Evolutionary conservation across 129 eudicot genomes (phyloP).

Genomic region (Escallonia herrerae): DNA sequence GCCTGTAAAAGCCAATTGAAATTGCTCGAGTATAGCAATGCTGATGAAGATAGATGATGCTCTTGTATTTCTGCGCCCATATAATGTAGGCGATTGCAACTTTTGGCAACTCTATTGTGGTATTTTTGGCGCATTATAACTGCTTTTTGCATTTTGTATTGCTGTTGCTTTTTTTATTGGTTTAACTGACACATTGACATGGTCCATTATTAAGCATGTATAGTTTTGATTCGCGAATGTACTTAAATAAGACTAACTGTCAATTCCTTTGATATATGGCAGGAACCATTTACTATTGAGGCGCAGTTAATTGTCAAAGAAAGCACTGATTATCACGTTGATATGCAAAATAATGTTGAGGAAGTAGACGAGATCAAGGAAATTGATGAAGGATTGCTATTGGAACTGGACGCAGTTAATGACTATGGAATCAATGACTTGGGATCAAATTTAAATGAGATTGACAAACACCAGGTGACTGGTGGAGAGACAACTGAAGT

Average conservation of each 20-base stretch:
- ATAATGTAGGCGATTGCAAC: too few species aligned
- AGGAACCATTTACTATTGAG: slow-evolving; percentile 21
- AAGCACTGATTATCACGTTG: slow-evolving; percentile 8
- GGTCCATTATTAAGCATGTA: background rate
- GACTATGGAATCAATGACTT: slow-evolving; percentile 44
- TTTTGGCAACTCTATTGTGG: too few species aligned
- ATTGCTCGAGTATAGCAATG: too few species aligned
- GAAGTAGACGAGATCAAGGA: slow-evolving; percentile 47
- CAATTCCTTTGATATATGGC: background rate
- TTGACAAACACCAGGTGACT: slow-evolving; percentile 12
- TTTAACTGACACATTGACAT: background rate
- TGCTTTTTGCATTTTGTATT: too few species aligned
- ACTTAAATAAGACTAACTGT: background rate
- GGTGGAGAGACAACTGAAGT: background rate
- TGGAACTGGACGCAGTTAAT: slow-evolving; percentile 70
- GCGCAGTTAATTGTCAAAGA: slow-evolving; percentile 13
- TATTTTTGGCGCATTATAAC: too few species aligned
- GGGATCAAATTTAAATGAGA: slow-evolving; percentile 30
- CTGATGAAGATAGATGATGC: too few species aligned
- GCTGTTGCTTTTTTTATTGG: background rate
- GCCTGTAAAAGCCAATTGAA: too few species aligned
- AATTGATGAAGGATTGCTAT: slow-evolving; percentile 58
- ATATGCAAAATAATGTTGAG: slow-evolving; percentile 28
- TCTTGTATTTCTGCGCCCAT: too few species aligned
- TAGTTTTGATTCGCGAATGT: background rate